Evolutionary conservation across 2,329 filamentous ascomycete genomes (phyloP).

Genomic region (Fusarium metavorans): DNA sequence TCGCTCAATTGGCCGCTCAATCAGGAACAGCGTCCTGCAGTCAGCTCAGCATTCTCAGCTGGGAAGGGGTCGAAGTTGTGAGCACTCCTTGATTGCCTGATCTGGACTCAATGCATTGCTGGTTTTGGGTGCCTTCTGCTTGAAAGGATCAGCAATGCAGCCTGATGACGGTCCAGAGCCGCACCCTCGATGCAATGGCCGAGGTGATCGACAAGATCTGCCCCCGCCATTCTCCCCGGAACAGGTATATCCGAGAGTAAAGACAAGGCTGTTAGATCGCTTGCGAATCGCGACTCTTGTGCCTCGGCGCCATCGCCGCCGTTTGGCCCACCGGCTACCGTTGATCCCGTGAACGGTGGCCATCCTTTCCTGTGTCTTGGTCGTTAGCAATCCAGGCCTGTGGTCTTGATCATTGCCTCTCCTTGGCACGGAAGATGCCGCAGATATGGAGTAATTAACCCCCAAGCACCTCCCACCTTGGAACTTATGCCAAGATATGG

Average conservation of each 20-base stretch:
- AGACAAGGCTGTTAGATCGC: conserved; percentile 31
- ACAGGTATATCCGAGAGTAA: conserved; percentile 32
- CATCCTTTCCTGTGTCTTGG: not conserved
- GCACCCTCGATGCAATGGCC: conserved; percentile 28
- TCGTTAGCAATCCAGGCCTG: not conserved
- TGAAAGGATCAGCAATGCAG: conserved; percentile 8
- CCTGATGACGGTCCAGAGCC: conserved; percentile 37
- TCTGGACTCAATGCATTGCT: conserved; percentile 13
- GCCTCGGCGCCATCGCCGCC: conserved; percentile 1
- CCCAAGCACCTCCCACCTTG: not conserved
- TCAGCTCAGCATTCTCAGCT: conserved; percentile 25
- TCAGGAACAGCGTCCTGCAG: conserved; percentile 26
- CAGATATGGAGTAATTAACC: not conserved
- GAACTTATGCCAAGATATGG: conserved; percentile 16
- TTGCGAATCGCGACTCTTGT: conserved; percentile 13
- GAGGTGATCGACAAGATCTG: conserved; percentile 45
- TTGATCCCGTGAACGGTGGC: not conserved
- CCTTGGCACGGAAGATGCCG: not conserved
- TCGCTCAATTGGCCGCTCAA: conserved; percentile 26
- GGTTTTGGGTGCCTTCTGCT: conserved; percentile 11
- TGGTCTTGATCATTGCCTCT: not conserved
- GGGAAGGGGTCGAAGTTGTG: conserved; percentile 12
- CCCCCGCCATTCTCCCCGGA: conserved; percentile 42
- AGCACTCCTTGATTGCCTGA: conserved; percentile 18
- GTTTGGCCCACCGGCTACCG: conserved; percentile 1